Base-by-base conservation (phyloP, 23 red algal species). In the Cyanidioschyzon merolae region DNA sequence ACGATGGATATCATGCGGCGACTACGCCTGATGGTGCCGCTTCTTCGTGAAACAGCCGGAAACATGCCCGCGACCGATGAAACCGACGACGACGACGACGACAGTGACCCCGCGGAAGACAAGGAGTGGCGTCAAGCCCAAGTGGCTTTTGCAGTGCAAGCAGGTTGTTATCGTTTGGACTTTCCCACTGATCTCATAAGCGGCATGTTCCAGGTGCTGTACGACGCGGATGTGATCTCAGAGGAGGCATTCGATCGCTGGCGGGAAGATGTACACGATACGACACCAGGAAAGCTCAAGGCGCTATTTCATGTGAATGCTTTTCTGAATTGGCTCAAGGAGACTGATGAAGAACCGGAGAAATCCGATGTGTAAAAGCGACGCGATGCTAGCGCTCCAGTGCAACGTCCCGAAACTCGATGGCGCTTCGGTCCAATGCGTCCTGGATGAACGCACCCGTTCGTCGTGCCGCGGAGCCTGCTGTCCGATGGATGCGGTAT, bases 261-360 rank as follows among this genome's bases (percentile, higher is more conserved):
- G 91, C 84, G 76, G 45, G 67, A 87, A 51, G 86, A 89, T 67
- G 80, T 76, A 3, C 21, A 41, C 27, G 68, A 84, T 50, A 58
- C 58, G 40, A 79, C 77, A 24, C 57, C 40, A 0, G 86, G 91
- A 21, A 95, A 95, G 82, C 76, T 82, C 38, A 77, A 95, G 79
- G 88, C 88, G 57, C 57, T 89, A 18, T 76, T 89, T 41, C 82
- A 86, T 37, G 84, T 75, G 30, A 59, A 67, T 15, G 50, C 41
- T 15, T 95, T 86, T 59, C 85, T 92, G 75, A 41, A 77, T n/a
- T 84, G 83, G 83, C 76, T 92, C 75, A 68, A 67, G 30, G 74
- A 68, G 41, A 76, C 84, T 0, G 84, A 87, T 37, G 84, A 87
- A 58, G 63, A 71, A 35, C n/a, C 21, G 12, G 63, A 71, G 29